phyloP scores from a whole-genome alignment of 371 early-diverging fungal genomes.

The Apophysomyces sp. region DNA sequence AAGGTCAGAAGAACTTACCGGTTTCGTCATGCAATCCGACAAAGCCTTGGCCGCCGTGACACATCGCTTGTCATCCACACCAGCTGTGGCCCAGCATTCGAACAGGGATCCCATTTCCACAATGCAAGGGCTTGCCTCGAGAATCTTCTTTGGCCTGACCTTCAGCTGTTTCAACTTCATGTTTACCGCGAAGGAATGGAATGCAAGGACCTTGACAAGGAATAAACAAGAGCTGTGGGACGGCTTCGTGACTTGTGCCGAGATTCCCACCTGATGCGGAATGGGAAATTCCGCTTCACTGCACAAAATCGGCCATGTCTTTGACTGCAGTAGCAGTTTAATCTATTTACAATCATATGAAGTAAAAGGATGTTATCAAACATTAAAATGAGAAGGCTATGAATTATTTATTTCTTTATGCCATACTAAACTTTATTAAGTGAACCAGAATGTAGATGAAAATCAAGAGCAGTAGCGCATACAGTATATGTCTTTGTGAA shows the following conservation, averaged over 20 bases:
- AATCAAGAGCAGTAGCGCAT: no score
- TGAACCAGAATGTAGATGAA: no score
- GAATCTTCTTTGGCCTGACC: constrained; percentile 62
- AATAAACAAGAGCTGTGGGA: constrained; percentile 85
- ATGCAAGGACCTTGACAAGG: constrained; percentile 90
- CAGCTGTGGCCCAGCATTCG: constrained; percentile 66
- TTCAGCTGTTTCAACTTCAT: constrained; percentile 71
- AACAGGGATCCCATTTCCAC: constrained; percentile 67
- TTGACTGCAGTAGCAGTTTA: no score
- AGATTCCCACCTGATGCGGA: no score
- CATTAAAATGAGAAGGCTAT: no score
- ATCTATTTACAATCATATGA: no score
- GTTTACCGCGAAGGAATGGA: constrained; percentile 59
- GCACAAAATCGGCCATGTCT: no score
- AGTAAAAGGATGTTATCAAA: no score
- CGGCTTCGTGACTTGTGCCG: constrained; percentile 71
- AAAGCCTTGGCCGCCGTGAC: constrained; percentile 54
- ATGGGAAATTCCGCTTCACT: no score
- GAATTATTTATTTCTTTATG: no score
- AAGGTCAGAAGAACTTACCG: constrained; percentile 39
- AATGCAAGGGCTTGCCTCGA: constrained; percentile 61
- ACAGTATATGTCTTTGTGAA: no score
- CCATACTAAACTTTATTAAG: no score
- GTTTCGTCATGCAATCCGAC: constrained; percentile 62
- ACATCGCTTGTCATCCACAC: constrained; percentile 61